Percentiles rank a stretch among this genome's conserved stretches.
Evolutionary conservation across 2,329 filamentous ascomycete genomes (phyloP).

Genomic region (Calonectria hawksworthii): DNA sequence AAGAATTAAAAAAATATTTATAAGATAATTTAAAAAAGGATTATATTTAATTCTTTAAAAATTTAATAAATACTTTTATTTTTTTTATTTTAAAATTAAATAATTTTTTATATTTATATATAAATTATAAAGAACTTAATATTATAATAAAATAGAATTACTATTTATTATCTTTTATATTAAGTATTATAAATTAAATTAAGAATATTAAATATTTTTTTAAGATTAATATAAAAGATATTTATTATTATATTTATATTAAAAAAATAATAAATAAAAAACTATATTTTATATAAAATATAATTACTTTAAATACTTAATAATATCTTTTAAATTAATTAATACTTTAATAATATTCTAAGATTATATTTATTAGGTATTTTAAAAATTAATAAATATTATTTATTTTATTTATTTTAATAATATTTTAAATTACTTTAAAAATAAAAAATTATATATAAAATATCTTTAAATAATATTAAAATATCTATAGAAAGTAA

Average conservation of each 20-base stretch:
- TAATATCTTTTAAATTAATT: not conserved
- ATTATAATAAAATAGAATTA: not conserved
- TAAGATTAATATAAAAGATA: not conserved
- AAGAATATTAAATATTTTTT: not conserved
- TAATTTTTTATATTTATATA: not conserved
- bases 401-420: conserved; percentile 32
- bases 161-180: not conserved
- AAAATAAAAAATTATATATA: conserved; percentile 25
- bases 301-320: not conserved
- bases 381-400: conserved; percentile 31
- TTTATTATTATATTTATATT: not conserved
- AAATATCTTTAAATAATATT: conserved; percentile 26
- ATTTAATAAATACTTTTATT: not conserved
- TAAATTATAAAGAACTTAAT: not conserved
- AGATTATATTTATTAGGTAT: conserved; percentile 24
- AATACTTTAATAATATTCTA: not conserved
- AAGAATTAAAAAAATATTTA: not conserved
- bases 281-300: not conserved
- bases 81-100: not conserved
- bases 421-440: conserved; percentile 33
- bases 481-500: conserved; percentile 16
- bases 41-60: not conserved
- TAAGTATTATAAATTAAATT: not conserved
- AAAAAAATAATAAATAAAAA: not conserved
- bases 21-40: not conserved